phyloP scores from a whole-genome alignment of 176 grass and related monocot genomes.

The Lolium rigidum region DNA sequence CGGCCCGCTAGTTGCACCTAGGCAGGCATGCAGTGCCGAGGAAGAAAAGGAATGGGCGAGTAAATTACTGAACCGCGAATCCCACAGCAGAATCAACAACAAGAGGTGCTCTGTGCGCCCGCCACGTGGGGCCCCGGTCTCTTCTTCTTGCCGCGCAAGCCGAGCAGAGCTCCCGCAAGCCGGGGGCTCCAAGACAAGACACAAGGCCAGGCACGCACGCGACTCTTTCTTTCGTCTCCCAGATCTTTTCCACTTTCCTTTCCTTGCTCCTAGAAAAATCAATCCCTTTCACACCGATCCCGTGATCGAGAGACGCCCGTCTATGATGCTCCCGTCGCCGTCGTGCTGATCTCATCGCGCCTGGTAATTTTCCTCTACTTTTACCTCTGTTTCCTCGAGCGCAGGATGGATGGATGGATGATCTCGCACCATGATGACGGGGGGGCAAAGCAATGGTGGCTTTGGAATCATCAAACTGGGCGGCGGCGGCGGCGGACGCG shows the following conservation, averaged over 20 bases:
- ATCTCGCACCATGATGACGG: not conserved
- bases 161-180: conserved; percentile 29
- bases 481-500: conserved; percentile 1
- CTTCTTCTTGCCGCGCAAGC: conserved; percentile 40
- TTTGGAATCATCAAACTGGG: not conserved
- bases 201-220: not conserved
- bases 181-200: conserved; percentile 18
- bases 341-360: not conserved
- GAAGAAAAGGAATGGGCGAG: conserved; percentile 7
- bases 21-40: not conserved
- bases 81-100: conserved; percentile 4
- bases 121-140: not conserved
- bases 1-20: too few species aligned
- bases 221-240: not conserved
- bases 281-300: conserved; percentile 1
- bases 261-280: not conserved
- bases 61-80: not conserved
- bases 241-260: not conserved
- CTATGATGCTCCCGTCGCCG: conserved; percentile 4
- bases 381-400: not conserved
- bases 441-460: not conserved
- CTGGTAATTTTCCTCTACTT: not conserved
- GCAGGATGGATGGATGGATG: not conserved
- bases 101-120: too few species aligned
- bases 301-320: not conserved